phyloP scores from a whole-genome alignment of 768 basidiomycete genomes.

The Rhizopogon rudus region DNA sequence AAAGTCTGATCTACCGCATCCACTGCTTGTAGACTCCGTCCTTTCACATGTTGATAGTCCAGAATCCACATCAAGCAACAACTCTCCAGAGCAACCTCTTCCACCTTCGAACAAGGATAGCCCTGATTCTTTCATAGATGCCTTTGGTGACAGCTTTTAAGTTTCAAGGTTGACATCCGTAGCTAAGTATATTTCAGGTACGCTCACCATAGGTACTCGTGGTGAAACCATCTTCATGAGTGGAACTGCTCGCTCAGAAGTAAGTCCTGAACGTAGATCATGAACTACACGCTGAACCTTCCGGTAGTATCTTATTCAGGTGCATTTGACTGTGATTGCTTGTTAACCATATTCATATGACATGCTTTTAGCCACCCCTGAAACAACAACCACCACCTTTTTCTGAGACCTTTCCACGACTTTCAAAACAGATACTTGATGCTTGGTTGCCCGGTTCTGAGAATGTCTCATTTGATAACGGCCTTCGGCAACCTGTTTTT shows the following conservation, averaged over 20 bases:
- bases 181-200: slow-evolving; percentile 34
- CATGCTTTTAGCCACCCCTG: slow-evolving; percentile 19
- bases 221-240: slow-evolving; percentile 58
- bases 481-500: slow-evolving; percentile 40
- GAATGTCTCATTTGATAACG: slow-evolving; percentile 23
- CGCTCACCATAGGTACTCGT: slow-evolving; percentile 49
- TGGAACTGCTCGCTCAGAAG: slow-evolving; percentile 65
- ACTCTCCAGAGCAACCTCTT: slow-evolving; percentile 1
- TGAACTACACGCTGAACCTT: neutral
- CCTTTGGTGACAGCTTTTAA: slow-evolving; percentile 34
- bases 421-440: slow-evolving; percentile 38
- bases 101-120: slow-evolving; percentile 20
- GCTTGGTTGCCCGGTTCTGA: slow-evolving; percentile 30
- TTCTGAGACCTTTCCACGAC: slow-evolving; percentile 24
- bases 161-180: neutral
- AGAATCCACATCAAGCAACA: slow-evolving; percentile 13
- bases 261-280: slow-evolving; percentile 22
- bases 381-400: slow-evolving; percentile 9
- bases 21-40: slow-evolving; percentile 33
- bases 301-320: slow-evolving; percentile 54
- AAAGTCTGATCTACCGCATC: slow-evolving; percentile 46
- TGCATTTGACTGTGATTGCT: slow-evolving; percentile 16
- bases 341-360: neutral
- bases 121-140: slow-evolving; percentile 43
- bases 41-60: slow-evolving; percentile 16